Conservation (phyloP, 2,329 filamentous ascomycete species). For the Botrytis elliptica region DNA sequence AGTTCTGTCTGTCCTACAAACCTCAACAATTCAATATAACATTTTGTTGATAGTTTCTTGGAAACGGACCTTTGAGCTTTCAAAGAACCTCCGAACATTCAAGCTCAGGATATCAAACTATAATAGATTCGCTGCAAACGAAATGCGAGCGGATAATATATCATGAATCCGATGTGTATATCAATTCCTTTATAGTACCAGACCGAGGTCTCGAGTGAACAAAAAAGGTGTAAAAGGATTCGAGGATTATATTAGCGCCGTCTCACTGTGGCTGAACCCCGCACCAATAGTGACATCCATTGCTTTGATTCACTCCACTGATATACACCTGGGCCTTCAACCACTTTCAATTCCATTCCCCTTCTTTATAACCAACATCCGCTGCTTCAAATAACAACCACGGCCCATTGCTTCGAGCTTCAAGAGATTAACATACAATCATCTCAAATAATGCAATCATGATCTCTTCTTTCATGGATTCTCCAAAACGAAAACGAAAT, state of each 20-base stretch:
- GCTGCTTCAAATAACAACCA: not conserved
- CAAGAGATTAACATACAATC: not conserved
- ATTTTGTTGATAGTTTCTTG: not conserved
- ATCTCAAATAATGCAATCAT: constrained; percentile 2
- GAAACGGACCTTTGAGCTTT: not conserved
- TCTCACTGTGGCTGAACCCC: constrained; percentile 10
- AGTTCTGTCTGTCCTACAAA: not conserved
- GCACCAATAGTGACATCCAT: constrained; percentile 6
- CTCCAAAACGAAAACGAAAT: constrained; percentile 28
- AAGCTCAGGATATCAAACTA: not conserved
- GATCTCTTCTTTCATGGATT: constrained; percentile 17
- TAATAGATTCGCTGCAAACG: not conserved
- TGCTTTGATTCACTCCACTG: not conserved
- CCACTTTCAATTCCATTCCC: not conserved
- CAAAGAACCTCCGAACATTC: not conserved
- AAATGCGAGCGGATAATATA: not conserved
- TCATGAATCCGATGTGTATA: not conserved
- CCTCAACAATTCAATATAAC: not conserved
- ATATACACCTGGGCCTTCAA: not conserved
- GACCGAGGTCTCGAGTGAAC: not conserved
- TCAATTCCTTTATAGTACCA: not conserved
- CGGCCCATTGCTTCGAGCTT: not conserved
- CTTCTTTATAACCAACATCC: not conserved
- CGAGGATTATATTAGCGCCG: not conserved
- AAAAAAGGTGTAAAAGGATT: not conserved